Conservation (phyloP, 257 asterid genomes). For the Gardenia jasminoides region DNA sequence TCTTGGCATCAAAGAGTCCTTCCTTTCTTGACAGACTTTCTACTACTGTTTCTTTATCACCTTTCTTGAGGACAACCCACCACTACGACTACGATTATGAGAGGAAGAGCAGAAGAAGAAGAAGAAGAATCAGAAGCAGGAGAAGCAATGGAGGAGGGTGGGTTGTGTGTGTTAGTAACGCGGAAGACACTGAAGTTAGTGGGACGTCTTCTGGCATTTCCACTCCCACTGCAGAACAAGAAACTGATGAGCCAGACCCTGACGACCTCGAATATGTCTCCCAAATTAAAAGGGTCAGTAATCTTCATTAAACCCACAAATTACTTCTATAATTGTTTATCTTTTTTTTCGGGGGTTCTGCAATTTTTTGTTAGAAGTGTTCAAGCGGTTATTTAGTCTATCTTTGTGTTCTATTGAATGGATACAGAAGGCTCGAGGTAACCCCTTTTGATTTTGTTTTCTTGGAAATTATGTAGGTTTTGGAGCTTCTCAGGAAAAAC, state of each 20-base stretch:
- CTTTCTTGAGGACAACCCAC: not conserved
- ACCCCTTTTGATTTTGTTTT: not conserved
- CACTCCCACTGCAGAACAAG: conserved; percentile 22
- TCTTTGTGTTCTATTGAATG: not conserved
- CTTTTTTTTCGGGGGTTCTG: not conserved
- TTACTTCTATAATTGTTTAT: not conserved
- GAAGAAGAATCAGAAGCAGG: conserved; percentile 11
- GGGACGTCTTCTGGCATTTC: conserved; percentile 30
- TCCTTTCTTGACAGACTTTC: not conserved
- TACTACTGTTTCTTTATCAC: not conserved
- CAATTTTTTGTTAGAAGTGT: too few species aligned
- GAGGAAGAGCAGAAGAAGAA: conserved; percentile 1
- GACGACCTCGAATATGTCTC: conserved; percentile 70
- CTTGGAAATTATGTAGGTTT: conserved; percentile 40
- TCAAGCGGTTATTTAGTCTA: not conserved
- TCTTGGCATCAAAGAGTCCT: not conserved
- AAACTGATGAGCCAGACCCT: conserved; percentile 45
- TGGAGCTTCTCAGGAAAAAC: conserved; percentile 79
- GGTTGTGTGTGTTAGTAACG: conserved; percentile 38
- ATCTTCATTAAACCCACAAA: not conserved
- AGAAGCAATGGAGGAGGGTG: conserved; percentile 21
- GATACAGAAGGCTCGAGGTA: not conserved
- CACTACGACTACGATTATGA: not conserved
- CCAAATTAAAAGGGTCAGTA: conserved; percentile 60
- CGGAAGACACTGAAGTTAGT: conserved; percentile 38